Evolutionary conservation across 805 yeast genomes (phyloP).

Genomic region (Yarrowia phangngaensis): DNA sequence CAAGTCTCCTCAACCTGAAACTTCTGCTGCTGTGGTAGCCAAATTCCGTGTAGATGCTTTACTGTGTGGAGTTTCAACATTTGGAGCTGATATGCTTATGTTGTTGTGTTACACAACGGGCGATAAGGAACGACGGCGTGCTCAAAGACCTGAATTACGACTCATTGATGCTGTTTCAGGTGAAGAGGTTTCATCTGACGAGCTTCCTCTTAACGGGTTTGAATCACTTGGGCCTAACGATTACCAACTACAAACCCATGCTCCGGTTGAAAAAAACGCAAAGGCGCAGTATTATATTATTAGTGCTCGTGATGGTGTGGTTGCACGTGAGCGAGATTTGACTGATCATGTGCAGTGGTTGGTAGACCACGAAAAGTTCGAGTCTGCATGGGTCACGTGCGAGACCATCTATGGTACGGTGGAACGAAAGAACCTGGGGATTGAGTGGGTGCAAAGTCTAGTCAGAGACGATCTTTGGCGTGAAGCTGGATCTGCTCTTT

Average conservation of each 20-base stretch:
- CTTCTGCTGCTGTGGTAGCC: slow-evolving; percentile 40
- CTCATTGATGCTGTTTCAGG: slow-evolving; percentile 63
- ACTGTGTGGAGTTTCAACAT: slow-evolving; percentile 75
- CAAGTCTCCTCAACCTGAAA: slow-evolving; percentile 30
- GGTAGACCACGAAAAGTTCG: slow-evolving; percentile 48
- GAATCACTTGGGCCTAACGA: slow-evolving; percentile 72
- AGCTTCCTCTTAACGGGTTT: slow-evolving; percentile 57
- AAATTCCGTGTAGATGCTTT: slow-evolving; percentile 46
- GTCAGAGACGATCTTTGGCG: slow-evolving; percentile 49
- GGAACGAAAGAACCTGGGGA: slow-evolving; percentile 58
- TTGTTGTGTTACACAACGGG: slow-evolving; percentile 53
- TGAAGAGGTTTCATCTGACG: slow-evolving; percentile 74
- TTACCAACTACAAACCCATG: slow-evolving; percentile 55
- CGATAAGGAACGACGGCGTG: slow-evolving; percentile 38
- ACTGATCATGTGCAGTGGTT: slow-evolving; percentile 75
- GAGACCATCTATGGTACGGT: slow-evolving; percentile 49
- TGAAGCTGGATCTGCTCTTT: slow-evolving; percentile 51
- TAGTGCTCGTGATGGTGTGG: slow-evolving; percentile 76
- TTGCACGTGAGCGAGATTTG: slow-evolving; percentile 66
- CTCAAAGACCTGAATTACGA: slow-evolving; percentile 62
- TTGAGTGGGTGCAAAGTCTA: slow-evolving; percentile 46
- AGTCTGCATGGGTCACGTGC: slow-evolving; percentile 78
- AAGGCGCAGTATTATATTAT: slow-evolving; percentile 55
- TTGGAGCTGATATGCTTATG: slow-evolving; percentile 66
- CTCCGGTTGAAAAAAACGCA: slow-evolving; percentile 10